phyloP scores from a whole-genome alignment of 2,329 filamentous ascomycete species.

The Colletotrichum chrysophilum region DNA sequence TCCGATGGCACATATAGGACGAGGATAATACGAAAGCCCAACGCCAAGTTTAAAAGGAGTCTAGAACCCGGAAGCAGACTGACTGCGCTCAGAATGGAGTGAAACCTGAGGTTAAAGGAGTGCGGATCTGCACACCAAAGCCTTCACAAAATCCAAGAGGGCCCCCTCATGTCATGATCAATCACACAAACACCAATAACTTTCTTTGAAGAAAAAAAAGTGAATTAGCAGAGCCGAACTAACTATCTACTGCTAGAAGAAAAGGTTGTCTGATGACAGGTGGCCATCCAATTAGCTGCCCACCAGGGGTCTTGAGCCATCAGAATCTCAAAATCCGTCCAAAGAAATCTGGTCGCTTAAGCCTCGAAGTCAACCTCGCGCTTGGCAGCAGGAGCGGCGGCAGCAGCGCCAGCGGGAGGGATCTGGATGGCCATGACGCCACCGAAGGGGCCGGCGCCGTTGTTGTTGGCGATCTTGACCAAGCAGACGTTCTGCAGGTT shows the following conservation, averaged over 20 bases:
- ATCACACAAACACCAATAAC: background rate
- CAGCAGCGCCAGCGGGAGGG: conserved; percentile 20
- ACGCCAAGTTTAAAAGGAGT: background rate
- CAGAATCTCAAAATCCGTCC: background rate
- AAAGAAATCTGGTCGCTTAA: background rate
- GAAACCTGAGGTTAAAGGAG: background rate
- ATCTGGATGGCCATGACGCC: conserved; percentile 46
- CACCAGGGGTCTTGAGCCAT: conserved; percentile 1
- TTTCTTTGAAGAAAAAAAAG: background rate
- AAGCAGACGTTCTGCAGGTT: conserved; percentile 42
- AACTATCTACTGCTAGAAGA: background rate
- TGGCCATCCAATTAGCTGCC: background rate
- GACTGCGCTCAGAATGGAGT: background rate
- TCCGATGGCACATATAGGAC: background rate
- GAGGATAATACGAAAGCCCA: background rate
- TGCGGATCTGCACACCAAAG: background rate
- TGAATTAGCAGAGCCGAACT: background rate
- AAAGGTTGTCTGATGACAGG: background rate
- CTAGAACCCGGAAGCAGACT: background rate
- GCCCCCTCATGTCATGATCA: background rate
- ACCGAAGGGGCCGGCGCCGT: conserved; percentile 43
- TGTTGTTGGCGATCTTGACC: conserved; percentile 47
- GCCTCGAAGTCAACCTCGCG: background rate
- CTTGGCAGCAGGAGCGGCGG: conserved; percentile 8
- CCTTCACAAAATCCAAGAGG: background rate